Base-by-base conservation (phyloP, 2,329 filamentous ascomycete species). In the Botrytis tulipae region DNA sequence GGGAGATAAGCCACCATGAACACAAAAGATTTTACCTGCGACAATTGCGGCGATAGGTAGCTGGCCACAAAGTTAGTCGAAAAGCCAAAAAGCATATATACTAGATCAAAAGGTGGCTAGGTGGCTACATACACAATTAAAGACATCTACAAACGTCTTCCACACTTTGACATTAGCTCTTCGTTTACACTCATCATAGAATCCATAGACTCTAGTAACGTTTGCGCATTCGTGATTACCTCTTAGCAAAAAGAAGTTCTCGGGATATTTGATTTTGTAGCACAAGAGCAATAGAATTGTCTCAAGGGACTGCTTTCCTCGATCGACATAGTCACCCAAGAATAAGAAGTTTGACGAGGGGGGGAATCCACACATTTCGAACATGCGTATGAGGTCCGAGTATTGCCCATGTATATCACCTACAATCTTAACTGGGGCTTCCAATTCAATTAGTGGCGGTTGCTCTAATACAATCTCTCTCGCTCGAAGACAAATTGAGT, bases 151-250 rank as follows among this genome's bases (percentile, higher is more conserved):
- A 81, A 98, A 98, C 0, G 94, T 97, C 86, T 98, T 98, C 95
- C 95, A 98, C 72, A 97, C 90, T 85, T 98, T 98, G 82, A 98
- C 93, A 81, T 97, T 98, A 85, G 93, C 97, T 75, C 95, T 89
- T 77, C 95, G 89, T 85, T 98, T 98, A 87, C 95, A 98, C 82
- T 98, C 95, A 80, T 98, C 95, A 84, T 98, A 98, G 83, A 98
- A 98, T 3, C 95, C 95, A 82, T 98, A 98, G 51, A 98, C 94
- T 74, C 95, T 89, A 22, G 94, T 98, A 71, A 98, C 94, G 78
- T 97, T 97, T 79, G 95, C 95, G 83, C 95, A 98, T 83, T 98
- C 95, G 83, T 98, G 95, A 81, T 98, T 98, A 72, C 95, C 95
- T 73, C 95, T 91, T 35, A 98, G 86, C 66, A 98, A 85, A 84